Base-by-base conservation (phyloP, 768 basidiomycete species). In the Boletus reticuloceps region DNA sequence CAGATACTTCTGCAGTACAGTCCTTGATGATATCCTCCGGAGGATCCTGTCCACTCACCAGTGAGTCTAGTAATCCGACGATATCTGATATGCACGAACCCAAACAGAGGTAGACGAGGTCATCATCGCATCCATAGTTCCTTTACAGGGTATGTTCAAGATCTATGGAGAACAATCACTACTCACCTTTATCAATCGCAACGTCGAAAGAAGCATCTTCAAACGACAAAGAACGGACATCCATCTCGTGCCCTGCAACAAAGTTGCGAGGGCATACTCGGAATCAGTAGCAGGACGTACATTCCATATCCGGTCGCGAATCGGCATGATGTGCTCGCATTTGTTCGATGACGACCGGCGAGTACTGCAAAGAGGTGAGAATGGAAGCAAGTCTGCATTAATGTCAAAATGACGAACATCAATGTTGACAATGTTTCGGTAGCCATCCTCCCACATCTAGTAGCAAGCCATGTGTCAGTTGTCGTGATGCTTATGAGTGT, bases 101-200 rank as follows among this genome's bases (percentile, higher is more conserved):
- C 91, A 93, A 53, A 91, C 85, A 61, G 91, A 87, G 17, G 86
- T 85, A 65, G 89, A 89, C 1, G 82, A 76, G 0, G 91, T 85
- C 84, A 93, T 85, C 87, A 94, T 88, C 4, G 90, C 89, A 67
- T 94, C 91, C 89, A 94, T 91, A 2, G 91, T 92, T 16, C 89
- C 80, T 82, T 54, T 38, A 32, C 5, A 12, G 12, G 39, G 20
- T 27, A 11, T 29, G 19, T 31, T 58, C 22, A 46, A 6, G 44
- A 12, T n/a, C 17, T 13, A 25, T 4, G 41, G n/a, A 22, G 25
- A 5, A 25, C 4, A 7, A 4, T 51, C 34, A 36, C 34, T 14
- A 36, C 34, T 14, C 48, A 79, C 82, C 90, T 81, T 94, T 94
- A 71, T 94, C 92, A 47, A 94, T 86, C 0, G 83, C 90, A 46